Base-by-base conservation (phyloP, 2,329 filamentous ascomycete genomes). In the Hypoxylon sp. region DNA sequence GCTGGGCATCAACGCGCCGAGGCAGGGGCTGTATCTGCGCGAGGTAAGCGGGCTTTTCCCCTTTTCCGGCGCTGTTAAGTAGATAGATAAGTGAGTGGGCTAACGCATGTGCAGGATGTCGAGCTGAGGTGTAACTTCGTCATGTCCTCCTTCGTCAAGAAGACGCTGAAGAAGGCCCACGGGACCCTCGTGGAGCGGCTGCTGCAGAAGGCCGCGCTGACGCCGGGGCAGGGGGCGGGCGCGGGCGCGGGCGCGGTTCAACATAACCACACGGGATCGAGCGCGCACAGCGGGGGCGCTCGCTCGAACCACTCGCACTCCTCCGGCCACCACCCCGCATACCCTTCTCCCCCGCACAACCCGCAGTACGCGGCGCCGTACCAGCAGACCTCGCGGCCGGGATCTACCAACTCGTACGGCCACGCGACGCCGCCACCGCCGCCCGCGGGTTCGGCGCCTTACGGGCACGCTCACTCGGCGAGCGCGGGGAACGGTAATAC, bases 91-190 rank as follows among this genome's bases (percentile, higher is more conserved):
- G 24, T 9, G 22, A 26, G 16, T 3, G 30, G 4, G 42, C 63
- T 66, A 48, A 66, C 36, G 20, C 3, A 20, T 8, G 1, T 9
- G 22, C 56, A 76, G 81, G 93, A 97, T 70, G 89, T 96, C 50
- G 90, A 93, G 67, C 89, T 97, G 83, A 86, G 86, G 61, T 96
- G 93, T 80, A 95, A 93, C 73, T 81, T 93, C 61, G 81, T 96
- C 67, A 86, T 96, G 81, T 84, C 89, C 0, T 80, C 81, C 6
- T 96, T 96, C 73, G 91, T 97, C 62, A 94, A 92, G 82, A 91
- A 89, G 79, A 96, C 92, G 12, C 84, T 96, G 46, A 91, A 91
- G 72, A 92, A 91, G 73, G 87, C 91, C 0, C 93, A 96, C 73
- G 84, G 82, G 8, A 82, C 85, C 2, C 83, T 97, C 3, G 91